These are phyloP conservation scores for Multifurca ochricompacta DNA, from an alignment of 768 basidiomycete species.

Conservation along the genomic window DNA sequence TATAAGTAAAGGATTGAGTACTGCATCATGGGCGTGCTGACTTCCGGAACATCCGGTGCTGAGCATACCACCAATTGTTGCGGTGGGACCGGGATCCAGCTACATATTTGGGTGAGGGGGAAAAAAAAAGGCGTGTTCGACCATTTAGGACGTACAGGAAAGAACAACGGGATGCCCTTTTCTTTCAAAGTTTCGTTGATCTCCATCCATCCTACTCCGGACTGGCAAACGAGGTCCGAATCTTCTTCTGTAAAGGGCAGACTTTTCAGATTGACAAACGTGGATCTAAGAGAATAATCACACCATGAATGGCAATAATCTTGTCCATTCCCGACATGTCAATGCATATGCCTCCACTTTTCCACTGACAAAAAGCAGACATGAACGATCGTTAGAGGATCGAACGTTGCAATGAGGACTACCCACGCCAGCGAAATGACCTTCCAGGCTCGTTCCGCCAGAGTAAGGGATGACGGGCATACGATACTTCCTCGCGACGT, in stretches of 20 bases:
- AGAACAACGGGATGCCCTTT: slow-evolving; percentile 75
- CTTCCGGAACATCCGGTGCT: slow-evolving; percentile 86
- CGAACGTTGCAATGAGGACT: neutral
- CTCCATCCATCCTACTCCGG: slow-evolving; percentile 64
- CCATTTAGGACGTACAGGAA: slow-evolving; percentile 47
- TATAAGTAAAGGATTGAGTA: neutral
- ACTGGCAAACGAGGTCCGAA: slow-evolving; percentile 66
- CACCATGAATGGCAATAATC: slow-evolving; percentile 68
- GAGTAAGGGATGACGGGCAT: slow-evolving; percentile 77
- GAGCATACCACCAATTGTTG: slow-evolving; percentile 81
- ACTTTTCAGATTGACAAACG: neutral
- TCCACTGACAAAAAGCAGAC: slow-evolving; percentile 8
- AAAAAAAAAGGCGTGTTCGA: neutral
- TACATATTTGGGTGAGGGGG: slow-evolving; percentile 23
- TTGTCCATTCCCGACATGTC: slow-evolving; percentile 75
- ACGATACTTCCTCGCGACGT: slow-evolving; percentile 61
- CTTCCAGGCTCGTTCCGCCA: slow-evolving; percentile 78
- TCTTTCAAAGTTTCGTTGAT: slow-evolving; percentile 60
- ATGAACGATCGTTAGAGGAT: neutral
- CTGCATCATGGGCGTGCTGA: slow-evolving; percentile 25
- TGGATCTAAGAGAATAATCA: slow-evolving; percentile 11
- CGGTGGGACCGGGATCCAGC: slow-evolving; percentile 73
- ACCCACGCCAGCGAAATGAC: slow-evolving; percentile 60
- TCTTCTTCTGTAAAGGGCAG: slow-evolving; percentile 44
- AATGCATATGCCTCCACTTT: slow-evolving; percentile 63